These are phyloP conservation scores for Uromyces viciae-fabae DNA, from an alignment of 1,284 basidiomycete species.

Conservation along the genomic window DNA sequence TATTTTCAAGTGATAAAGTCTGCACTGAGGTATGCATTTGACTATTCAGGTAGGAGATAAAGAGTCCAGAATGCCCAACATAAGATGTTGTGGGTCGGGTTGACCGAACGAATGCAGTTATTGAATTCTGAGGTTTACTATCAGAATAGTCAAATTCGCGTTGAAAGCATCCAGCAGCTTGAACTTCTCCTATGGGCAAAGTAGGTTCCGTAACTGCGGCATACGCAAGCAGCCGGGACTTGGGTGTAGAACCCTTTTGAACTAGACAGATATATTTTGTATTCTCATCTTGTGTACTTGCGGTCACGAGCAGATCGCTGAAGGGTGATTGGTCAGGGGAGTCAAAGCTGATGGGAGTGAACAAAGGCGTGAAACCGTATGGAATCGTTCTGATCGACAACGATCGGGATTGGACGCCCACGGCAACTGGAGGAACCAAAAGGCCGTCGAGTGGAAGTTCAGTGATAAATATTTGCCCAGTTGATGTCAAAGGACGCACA, in stretches of 20 bases:
- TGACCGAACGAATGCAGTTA: background rate
- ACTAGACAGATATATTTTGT: background rate
- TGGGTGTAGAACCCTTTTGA: background rate
- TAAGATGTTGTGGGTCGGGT: background rate
- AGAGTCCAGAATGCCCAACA: background rate
- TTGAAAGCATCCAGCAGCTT: constrained; percentile 13
- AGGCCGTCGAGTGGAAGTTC: background rate
- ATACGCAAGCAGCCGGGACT: constrained; percentile 11
- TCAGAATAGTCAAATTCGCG: background rate
- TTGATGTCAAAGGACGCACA: background rate
- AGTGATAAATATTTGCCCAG: constrained; percentile 8
- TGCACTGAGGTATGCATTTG: background rate
- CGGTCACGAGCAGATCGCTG: background rate
- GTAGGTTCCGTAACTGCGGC: background rate
- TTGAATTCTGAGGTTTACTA: background rate
- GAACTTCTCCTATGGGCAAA: background rate
- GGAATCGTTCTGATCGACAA: background rate
- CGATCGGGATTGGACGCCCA: background rate
- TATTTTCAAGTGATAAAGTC: background rate
- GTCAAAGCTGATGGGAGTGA: background rate
- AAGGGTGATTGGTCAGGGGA: background rate
- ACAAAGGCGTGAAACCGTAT: constrained; percentile 11
- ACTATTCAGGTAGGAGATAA: background rate
- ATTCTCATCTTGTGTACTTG: constrained; percentile 3
- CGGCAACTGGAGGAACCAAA: background rate